Evolutionary conservation across 495 filamentous ascomycete genomes (phyloP), one percentile per base, ranked within the genome.

Genomic region (Parachaetomium inaequale): DNA sequence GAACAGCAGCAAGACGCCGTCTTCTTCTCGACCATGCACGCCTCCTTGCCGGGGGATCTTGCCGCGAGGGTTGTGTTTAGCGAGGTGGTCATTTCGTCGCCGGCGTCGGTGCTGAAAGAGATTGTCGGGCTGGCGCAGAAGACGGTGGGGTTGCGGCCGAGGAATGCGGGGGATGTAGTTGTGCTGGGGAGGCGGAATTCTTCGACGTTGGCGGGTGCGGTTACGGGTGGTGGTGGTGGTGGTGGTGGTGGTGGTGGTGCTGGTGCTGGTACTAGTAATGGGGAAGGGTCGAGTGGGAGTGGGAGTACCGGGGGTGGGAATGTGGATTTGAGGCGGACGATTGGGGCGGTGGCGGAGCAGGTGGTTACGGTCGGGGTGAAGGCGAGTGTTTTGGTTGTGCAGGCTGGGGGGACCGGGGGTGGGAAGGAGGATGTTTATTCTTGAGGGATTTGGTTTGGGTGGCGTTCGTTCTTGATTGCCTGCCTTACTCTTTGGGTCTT

Each of bases 111-210:
- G 0, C 43, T 71, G 7, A 46, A 6, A 0, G 70, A 72, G 45
- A 66, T 67, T 12, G 36, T 81, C 26, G 66, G 68, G 17, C 60
- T 78, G 58, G 88, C 88, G 0, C 78, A 81, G 40, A 74, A 80
- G 26, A 87, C 88, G 59, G 78, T 93, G 5, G 83, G 82, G 0
- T 82, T 83, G 47, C 80, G 79, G 32, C 73, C 80, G 0, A 80
- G 79, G 63, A 95, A 93, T 59, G 85, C 88, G 1, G 90, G 92
- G 2, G 91, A 93, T 70, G 77, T 96, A 23, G 75, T 96, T 4
- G 80, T 97, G 1, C 75, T 95, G 3, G 92, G 91, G 0, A 79
- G 89, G 14, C 79, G 81, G 14, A 75, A 78, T 46, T 58, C 68
- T 5, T n/a, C n/a, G n/a, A n/a, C 59, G 55, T 60, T 76, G 2